A percentile compares a stretch with the other conserved stretches of the same genome.
Conservation (phyloP, 106 monocot species). For the Chionographis japonica region DNA sequence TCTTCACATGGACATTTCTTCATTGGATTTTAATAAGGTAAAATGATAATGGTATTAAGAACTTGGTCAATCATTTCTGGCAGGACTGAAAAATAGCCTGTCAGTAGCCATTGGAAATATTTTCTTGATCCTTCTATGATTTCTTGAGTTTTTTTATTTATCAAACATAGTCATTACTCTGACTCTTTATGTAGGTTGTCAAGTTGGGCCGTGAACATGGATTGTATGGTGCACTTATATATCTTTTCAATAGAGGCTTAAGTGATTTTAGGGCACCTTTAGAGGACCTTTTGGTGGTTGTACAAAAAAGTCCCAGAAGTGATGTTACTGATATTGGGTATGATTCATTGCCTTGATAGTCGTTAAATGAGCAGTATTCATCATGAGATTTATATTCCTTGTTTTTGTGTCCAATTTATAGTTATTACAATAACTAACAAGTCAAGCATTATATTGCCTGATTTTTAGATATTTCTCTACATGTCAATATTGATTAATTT, state of each 20-base stretch:
- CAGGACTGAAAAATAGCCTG: not conserved
- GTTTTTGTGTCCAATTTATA: too few species aligned
- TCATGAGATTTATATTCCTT: too few species aligned
- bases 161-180: not conserved
- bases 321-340: conserved; percentile 66
- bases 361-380: not conserved
- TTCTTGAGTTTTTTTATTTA: not conserved
- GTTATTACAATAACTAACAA: too few species aligned
- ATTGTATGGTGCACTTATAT: conserved; percentile 89
- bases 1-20: conserved; percentile 99
- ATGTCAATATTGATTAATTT: too few species aligned
- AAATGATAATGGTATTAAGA: conserved; percentile 3
- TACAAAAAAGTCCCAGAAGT: conserved; percentile 41
- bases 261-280: conserved; percentile 85
- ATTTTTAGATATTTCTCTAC: too few species aligned
- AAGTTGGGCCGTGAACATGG: conserved; percentile 93
- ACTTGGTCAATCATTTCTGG: not conserved
- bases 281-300: conserved; percentile 80
- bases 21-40: conserved; percentile 99
- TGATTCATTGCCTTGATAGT: conserved; percentile 1
- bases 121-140: not conserved
- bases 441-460: too few species aligned
- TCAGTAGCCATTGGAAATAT: not conserved
- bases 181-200: conserved; percentile 54
- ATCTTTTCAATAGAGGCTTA: conserved; percentile 90